A percentile compares a stretch with the other conserved stretches of the same genome.
phyloP scores from a whole-genome alignment of 2,329 filamentous ascomycete species.

The Monilinia laxa region DNA sequence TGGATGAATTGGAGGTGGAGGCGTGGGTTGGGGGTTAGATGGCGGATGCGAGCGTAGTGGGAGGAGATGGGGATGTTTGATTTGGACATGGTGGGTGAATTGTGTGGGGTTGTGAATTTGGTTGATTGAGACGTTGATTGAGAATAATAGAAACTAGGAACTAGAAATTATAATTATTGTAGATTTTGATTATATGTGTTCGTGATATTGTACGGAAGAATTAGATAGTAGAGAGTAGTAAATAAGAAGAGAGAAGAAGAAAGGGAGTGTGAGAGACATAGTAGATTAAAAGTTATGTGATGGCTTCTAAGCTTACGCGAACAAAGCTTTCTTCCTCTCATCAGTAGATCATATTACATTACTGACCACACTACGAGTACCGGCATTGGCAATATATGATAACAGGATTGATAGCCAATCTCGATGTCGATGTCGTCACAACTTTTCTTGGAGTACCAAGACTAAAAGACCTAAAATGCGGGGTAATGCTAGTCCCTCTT shows the following conservation, averaged over 20 bases:
- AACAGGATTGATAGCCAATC: too few relatives aligned
- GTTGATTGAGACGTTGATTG: not conserved
- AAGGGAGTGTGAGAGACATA: not conserved
- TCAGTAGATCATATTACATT: not conserved
- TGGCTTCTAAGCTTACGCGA: conserved; percentile 1
- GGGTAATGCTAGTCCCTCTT: not conserved
- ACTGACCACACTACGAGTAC: not conserved
- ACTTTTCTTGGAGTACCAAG: not conserved
- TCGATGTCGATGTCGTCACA: conserved; percentile 7
- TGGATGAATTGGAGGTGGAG: conserved; percentile 8
- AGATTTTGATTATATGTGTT: not conserved
- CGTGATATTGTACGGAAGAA: too few relatives aligned
- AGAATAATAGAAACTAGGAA: too few relatives aligned
- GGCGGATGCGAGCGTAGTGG: conserved; percentile 3
- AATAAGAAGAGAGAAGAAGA: not conserved
- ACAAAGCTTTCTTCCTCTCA: not conserved
- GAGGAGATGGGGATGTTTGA: not conserved
- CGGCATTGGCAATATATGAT: too few relatives aligned
- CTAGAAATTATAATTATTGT: not conserved
- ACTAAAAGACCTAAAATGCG: not conserved
- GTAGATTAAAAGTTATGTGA: not conserved
- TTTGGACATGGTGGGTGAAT: not conserved
- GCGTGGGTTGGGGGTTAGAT: conserved; percentile 9
- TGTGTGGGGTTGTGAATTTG: too few relatives aligned
- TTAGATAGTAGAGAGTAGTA: not conserved